Evolutionary conservation across 257 asterid species (phyloP).

Genomic region (Nicotiana tomentosiformis): DNA sequence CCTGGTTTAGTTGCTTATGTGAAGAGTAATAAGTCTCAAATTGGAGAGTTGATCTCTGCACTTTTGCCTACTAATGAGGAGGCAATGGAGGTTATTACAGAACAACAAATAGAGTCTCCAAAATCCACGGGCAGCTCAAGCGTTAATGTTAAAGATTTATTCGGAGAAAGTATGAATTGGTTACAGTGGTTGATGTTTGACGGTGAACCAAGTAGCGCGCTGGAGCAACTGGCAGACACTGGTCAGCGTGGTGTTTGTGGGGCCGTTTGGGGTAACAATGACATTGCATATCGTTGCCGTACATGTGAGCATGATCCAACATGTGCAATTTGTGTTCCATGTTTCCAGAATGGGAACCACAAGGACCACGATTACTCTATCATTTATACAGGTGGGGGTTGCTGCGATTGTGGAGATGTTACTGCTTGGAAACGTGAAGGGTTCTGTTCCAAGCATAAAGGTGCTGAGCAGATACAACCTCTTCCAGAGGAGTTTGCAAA

Average conservation of each 20-base stretch:
- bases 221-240: slow-evolving; percentile 54
- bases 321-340: slow-evolving; percentile 96
- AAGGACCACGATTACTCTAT: slow-evolving; percentile 88
- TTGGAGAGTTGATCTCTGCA: slow-evolving; percentile 47
- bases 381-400: slow-evolving; percentile 92
- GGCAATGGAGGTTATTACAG: slow-evolving; percentile 25
- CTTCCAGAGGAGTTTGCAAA: slow-evolving; percentile 58
- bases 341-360: slow-evolving; percentile 91
- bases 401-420: slow-evolving; percentile 99
- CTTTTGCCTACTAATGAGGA: slow-evolving; percentile 67
- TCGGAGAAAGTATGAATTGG: slow-evolving; percentile 66
- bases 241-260: slow-evolving; percentile 92
- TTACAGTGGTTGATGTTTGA: slow-evolving; percentile 94
- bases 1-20: slow-evolving; percentile 58
- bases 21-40: slow-evolving; percentile 38
- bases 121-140: slow-evolving; percentile 19
- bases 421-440: slow-evolving; percentile 99
- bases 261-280: slow-evolving; percentile 85
- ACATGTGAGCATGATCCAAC: slow-evolving; percentile 97
- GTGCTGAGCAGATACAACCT: slow-evolving; percentile 81
- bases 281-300: slow-evolving; percentile 85
- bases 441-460: slow-evolving; percentile 91
- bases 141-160: slow-evolving; percentile 28
- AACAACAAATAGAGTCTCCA: slow-evolving; percentile 23
- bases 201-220: slow-evolving; percentile 51